Percentiles rank a stretch among this genome's conserved stretches.
Conservation (phyloP, 2,329 filamentous ascomycete genomes). For the Aaosphaeria pasadenensis region DNA sequence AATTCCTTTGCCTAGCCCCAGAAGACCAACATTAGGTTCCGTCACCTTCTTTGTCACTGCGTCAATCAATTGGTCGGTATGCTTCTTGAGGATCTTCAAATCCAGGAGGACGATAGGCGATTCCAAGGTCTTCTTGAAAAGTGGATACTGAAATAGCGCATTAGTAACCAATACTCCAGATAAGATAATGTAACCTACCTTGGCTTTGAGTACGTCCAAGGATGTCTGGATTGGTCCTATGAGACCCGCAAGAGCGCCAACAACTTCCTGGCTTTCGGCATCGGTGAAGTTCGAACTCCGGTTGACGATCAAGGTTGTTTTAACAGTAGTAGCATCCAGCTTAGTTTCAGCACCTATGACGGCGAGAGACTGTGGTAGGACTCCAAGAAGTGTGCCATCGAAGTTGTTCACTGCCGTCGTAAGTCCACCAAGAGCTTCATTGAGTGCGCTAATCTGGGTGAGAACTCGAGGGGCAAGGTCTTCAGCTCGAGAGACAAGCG, state of each 20-base stretch:
- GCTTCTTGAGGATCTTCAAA: conserved; percentile 17
- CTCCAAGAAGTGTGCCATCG: conserved; percentile 13
- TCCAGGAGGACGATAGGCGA: conserved; percentile 17
- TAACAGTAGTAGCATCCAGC: conserved; percentile 13
- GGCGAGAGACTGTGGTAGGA: conserved; percentile 17
- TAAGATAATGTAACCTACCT: conserved; percentile 5
- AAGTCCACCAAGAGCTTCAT: conserved; percentile 10
- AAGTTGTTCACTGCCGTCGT: conserved; percentile 19
- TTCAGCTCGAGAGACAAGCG: background rate
- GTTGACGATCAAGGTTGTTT: conserved; percentile 10
- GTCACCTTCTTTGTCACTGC: conserved; percentile 16
- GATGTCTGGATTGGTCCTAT: conserved; percentile 13
- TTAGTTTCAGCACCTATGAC: conserved; percentile 15
- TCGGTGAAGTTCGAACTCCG: conserved; percentile 13
- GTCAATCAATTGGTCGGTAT: conserved; percentile 15
- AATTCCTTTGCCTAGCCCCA: conserved; percentile 9
- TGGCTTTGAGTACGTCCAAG: conserved; percentile 11
- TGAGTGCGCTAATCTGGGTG: conserved; percentile 12
- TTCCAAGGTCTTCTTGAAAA: conserved; percentile 19
- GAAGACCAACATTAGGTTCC: conserved; percentile 6
- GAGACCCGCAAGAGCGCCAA: conserved; percentile 8
- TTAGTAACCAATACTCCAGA: background rate
- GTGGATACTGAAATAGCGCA: conserved; percentile 8
- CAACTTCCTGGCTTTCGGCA: conserved; percentile 13
- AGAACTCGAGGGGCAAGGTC: conserved; percentile 8